phyloP scores from a whole-genome alignment of 345 rosid genomes.

The Raphanus raphanistrum region DNA sequence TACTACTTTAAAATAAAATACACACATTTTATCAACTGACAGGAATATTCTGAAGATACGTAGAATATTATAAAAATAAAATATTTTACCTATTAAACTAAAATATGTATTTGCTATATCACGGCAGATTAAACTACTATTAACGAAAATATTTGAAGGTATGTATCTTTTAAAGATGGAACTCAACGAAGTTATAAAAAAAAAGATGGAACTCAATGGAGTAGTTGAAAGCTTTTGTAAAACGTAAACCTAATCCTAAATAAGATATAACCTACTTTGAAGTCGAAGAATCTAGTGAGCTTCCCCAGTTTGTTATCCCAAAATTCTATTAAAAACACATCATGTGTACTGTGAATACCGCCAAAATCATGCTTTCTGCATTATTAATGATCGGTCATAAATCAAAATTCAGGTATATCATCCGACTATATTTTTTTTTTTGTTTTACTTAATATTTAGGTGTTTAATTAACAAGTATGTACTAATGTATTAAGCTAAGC shows the following conservation, averaged over 20 bases:
- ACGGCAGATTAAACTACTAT: conserved; percentile 33
- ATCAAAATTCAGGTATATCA: background rate
- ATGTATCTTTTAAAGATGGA: background rate
- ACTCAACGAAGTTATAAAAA: background rate
- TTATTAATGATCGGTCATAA: background rate
- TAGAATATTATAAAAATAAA: conserved; percentile 13
- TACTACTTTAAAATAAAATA: background rate
- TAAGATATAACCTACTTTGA: background rate
- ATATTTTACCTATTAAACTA: background rate
- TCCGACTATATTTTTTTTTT: background rate
- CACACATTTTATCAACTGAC: conserved; percentile 2
- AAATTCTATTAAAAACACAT: background rate
- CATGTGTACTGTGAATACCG: background rate
- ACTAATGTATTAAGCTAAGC: background rate
- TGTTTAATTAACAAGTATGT: background rate
- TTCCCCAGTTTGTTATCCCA: background rate
- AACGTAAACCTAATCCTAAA: conserved; percentile 1
- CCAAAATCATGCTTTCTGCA: background rate
- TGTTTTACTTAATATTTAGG: background rate
- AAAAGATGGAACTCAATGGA: background rate
- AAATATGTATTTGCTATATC: conserved; percentile 21
- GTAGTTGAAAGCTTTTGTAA: conserved; percentile 2
- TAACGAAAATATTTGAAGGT: background rate
- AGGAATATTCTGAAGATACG: conserved; percentile 30
- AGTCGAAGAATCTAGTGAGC: conserved; percentile 10